A percentile compares a stretch with the other conserved stretches of the same genome.
These are phyloP conservation scores for Lentinula guzmanii DNA, from an alignment of 768 basidiomycete genomes.

Conservation along the genomic window DNA sequence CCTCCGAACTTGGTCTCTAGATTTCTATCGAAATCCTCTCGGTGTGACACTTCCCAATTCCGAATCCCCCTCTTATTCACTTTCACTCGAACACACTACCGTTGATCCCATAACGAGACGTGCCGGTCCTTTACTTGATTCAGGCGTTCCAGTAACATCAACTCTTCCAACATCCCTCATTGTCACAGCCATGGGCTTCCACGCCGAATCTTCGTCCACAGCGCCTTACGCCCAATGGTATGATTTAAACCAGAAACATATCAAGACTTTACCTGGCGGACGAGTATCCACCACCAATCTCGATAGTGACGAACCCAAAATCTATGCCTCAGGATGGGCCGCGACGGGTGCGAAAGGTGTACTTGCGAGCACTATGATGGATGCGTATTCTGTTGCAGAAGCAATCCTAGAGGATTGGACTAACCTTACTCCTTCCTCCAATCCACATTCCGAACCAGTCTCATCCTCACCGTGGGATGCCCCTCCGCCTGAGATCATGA, in stretches of 20 bases:
- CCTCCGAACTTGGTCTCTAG: slow-evolving; percentile 69
- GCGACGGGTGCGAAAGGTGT: slow-evolving; percentile 89
- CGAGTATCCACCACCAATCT: slow-evolving; percentile 40
- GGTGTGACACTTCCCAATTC: slow-evolving; percentile 24
- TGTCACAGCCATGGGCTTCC: slow-evolving; percentile 85
- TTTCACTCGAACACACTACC: slow-evolving; percentile 57
- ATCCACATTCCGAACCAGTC: slow-evolving; percentile 8
- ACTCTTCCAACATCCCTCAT: slow-evolving; percentile 66
- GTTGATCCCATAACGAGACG: slow-evolving; percentile 43
- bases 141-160: slow-evolving; percentile 22
- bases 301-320: slow-evolving; percentile 27
- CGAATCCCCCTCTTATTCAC: slow-evolving; percentile 22
- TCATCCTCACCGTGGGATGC: slow-evolving; percentile 8
- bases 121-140: slow-evolving; percentile 49
- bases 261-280: slow-evolving; percentile 42
- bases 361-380: slow-evolving; percentile 87
- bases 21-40: slow-evolving; percentile 74
- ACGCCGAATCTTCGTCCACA: slow-evolving; percentile 44
- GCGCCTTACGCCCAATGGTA: slow-evolving; percentile 39
- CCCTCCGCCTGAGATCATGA: slow-evolving; percentile 42
- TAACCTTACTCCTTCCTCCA: slow-evolving; percentile 8
- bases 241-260: slow-evolving; percentile 48
- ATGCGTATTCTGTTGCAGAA: slow-evolving; percentile 79
- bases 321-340: slow-evolving; percentile 96
- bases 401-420: slow-evolving; percentile 57